phyloP scores from a whole-genome alignment of 345 rosid genomes.

The Pistacia integerrima region DNA sequence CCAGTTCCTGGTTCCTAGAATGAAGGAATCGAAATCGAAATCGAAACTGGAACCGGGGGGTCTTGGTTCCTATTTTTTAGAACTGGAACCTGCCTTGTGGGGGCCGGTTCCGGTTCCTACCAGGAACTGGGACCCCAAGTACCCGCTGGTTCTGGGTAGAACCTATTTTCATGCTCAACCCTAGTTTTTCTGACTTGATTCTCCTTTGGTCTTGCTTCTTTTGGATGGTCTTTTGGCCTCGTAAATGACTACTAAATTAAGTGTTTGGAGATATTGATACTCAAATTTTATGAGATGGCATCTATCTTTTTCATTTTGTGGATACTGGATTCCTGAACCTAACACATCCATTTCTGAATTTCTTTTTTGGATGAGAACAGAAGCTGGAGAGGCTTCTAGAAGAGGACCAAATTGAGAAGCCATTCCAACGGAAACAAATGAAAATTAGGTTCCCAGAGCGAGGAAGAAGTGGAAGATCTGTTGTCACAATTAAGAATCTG shows the following conservation, averaged over 20 bases:
- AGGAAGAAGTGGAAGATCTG: constrained; percentile 88
- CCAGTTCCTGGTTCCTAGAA: too few species aligned
- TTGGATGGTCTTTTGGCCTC: neutral
- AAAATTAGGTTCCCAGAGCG: constrained; percentile 95
- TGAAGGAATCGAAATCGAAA: too few species aligned
- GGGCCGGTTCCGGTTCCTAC: too few species aligned
- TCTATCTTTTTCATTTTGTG: constrained; percentile 17
- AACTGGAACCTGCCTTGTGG: too few species aligned
- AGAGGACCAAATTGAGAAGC: constrained; percentile 84
- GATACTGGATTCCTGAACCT: constrained; percentile 12
- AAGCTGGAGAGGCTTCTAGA: constrained; percentile 87
- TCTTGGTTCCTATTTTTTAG: too few species aligned
- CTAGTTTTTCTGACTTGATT: neutral
- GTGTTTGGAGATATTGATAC: neutral
- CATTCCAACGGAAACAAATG: constrained; percentile 88
- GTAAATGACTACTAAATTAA: neutral
- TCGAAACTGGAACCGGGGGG: too few species aligned
- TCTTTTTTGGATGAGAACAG: constrained; percentile 36
- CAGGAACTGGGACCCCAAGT: too few species aligned
- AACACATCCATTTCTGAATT: neutral
- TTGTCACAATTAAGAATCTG: constrained; percentile 61
- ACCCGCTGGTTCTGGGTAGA: too few species aligned
- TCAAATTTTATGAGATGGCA: neutral
- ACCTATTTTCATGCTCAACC: too few species aligned
- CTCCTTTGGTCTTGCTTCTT: neutral